These are phyloP conservation scores for Sechiopsis laciniata DNA, from an alignment of 306 rosid genomes.

Conservation along the genomic window DNA sequence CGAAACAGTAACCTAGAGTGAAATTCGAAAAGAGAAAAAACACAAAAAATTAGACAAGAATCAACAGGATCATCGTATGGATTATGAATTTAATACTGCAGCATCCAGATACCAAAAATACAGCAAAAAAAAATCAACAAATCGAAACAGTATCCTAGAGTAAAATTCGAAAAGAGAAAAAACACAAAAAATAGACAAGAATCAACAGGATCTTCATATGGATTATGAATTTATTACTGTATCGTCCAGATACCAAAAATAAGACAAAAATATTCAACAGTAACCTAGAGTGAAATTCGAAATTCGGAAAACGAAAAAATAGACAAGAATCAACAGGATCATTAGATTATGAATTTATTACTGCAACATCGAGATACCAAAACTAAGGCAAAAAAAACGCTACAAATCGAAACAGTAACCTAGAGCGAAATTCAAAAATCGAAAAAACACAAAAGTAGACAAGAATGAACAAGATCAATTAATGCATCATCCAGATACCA, in stretches of 20 bases:
- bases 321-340: too few relatives aligned
- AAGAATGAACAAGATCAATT: too few relatives aligned
- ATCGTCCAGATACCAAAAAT: not conserved
- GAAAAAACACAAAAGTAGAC: too few relatives aligned
- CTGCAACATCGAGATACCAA: too few relatives aligned
- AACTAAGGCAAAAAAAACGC: too few relatives aligned
- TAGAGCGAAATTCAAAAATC: not conserved
- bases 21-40: not conserved
- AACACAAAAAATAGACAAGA: not conserved
- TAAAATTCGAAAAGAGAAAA: not conserved
- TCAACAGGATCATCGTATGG: not conserved
- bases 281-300: too few relatives aligned
- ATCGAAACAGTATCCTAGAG: not conserved
- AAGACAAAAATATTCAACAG: not conserved
- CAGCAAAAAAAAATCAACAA: too few relatives aligned
- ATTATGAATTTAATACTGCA: conserved; percentile 13
- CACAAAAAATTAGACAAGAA: not conserved
- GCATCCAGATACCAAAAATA: not conserved
- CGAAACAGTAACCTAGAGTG: not conserved
- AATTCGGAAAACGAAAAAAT: too few relatives aligned
- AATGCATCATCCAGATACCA: too few relatives aligned
- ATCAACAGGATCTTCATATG: not conserved
- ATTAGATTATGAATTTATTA: too few relatives aligned
- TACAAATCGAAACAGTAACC: not conserved
- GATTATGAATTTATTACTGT: conserved; percentile 17